Evolutionary conservation across 495 filamentous ascomycete genomes (phyloP), one percentile per base, ranked within the genome.

Genomic region (Xylaria scruposa): DNA sequence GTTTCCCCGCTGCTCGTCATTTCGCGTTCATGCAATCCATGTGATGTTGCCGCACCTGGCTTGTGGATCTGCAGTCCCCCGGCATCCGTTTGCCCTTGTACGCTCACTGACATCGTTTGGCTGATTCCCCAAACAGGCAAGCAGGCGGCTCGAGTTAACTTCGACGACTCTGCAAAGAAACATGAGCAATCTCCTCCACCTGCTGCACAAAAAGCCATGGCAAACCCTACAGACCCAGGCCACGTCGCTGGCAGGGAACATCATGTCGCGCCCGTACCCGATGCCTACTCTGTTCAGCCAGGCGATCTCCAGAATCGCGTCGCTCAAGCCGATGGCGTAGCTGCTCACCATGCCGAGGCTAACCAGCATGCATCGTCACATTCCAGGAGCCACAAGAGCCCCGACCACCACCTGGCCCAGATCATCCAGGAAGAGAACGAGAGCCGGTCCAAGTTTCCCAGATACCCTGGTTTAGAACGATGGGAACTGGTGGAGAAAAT

Each of bases 401-500:
- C 93, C 67, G 85, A 89, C 9, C 79, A 85, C n/a, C 88, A 91
- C 68, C 87, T 98, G 56, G 93, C 93, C 75, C 89, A 91, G 62
- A 91, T 98, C 29, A 90, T 99, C 5, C 92, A 94, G 49, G 96
- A 99, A 81, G 96, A 99, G 84, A 92, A 93, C 65, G 90, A 90
- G 75, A 91, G 82, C 80, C 91, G 91, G 78, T 91, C 90, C 70
- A 97, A 95, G 78, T 89, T 98, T 79, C 96, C 97, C 36, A 90
- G 83, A 73, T 98, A 99, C 77, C 95, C 96, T 6, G 95, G 95
- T 46, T 83, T 99, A 29, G 97, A 98, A 70, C 86, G 96, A 74
- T 99, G 92, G 91, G 89, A 91, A 67, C 81, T 99, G 53, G 7
- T 97, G 49, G 95, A 98, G 81, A 99, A 99, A 86, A 99, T 99